phyloP scores from a whole-genome alignment of 495 filamentous ascomycete species.

The Achaetomiella virescens region DNA sequence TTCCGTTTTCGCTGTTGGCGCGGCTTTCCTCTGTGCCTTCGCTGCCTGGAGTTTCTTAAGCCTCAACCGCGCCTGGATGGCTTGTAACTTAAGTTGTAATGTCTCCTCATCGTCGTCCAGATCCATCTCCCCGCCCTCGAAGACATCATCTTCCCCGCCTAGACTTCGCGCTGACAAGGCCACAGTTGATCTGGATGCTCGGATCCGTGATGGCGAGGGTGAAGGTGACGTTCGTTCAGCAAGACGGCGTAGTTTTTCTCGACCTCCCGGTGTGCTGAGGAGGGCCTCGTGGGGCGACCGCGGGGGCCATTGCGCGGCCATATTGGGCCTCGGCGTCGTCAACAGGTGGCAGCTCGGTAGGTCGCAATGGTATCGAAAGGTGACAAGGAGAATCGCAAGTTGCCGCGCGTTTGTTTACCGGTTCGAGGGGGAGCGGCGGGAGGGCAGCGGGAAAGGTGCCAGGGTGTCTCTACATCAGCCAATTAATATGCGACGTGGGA shows the following conservation, averaged over 20 bases:
- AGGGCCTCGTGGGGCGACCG: constrained; percentile 80
- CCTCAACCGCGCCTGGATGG: constrained; percentile 80
- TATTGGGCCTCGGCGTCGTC: constrained; percentile 7
- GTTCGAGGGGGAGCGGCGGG: not conserved
- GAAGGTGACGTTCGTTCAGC: constrained; percentile 57
- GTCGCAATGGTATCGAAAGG: not conserved
- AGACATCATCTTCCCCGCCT: constrained; percentile 34
- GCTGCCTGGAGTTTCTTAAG: constrained; percentile 77
- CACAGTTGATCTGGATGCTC: constrained; percentile 17
- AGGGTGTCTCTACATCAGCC: constrained; percentile 19
- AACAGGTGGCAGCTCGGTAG: no score
- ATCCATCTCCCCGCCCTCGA: constrained; percentile 44
- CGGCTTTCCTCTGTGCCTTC: constrained; percentile 35
- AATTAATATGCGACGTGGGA: constrained; percentile 27
- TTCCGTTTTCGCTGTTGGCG: constrained; percentile 10
- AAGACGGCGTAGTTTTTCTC: constrained; percentile 60
- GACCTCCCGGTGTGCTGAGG: constrained; percentile 72
- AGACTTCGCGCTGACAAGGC: constrained; percentile 10
- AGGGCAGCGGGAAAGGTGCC: not conserved
- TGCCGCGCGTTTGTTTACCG: constrained; percentile 11
- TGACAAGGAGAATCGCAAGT: not conserved
- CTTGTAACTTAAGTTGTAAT: constrained; percentile 71
- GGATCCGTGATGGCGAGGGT: constrained; percentile 50
- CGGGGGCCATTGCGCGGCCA: constrained; percentile 68
- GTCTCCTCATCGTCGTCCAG: constrained; percentile 89